Evolutionary conservation across 2,329 filamentous ascomycete species (phyloP).

Genomic region (Lasiodiplodia sp.): DNA sequence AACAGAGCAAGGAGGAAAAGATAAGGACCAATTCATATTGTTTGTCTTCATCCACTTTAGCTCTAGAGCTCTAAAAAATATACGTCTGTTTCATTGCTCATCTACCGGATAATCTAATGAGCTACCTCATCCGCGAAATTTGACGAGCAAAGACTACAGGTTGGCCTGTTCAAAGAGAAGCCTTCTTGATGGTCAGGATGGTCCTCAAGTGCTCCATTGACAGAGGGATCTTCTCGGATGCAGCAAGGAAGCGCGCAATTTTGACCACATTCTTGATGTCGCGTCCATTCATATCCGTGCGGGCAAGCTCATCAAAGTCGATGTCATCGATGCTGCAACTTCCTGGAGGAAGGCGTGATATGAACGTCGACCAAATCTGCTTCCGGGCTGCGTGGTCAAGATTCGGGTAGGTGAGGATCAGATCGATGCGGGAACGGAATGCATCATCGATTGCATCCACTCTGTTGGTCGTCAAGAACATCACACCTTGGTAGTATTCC

Average conservation of each 20-base stretch:
- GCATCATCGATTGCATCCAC: slow-evolving; percentile 40
- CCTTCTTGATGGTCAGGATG: background rate
- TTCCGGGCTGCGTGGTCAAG: slow-evolving; percentile 33
- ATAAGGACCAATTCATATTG: no score
- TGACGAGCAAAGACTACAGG: no score
- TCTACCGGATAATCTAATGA: no score
- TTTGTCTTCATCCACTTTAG: no score
- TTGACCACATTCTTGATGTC: slow-evolving; percentile 15
- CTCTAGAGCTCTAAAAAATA: no score
- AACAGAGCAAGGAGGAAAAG: no score
- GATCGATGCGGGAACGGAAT: slow-evolving; percentile 41
- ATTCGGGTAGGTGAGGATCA: slow-evolving; percentile 51
- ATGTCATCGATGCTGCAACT: background rate
- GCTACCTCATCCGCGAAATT: no score
- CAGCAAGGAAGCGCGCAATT: background rate
- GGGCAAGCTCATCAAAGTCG: slow-evolving; percentile 3
- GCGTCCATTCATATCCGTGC: slow-evolving; percentile 1
- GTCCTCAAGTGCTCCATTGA: background rate
- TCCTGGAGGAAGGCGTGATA: background rate
- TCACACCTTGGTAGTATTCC: slow-evolving; percentile 32
- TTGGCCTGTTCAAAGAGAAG: no score
- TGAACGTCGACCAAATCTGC: slow-evolving; percentile 1
- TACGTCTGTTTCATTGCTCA: no score
- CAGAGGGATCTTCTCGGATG: background rate
- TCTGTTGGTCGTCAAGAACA: slow-evolving; percentile 44